phyloP scores from a whole-genome alignment of 805 yeast genomes.

The Lachancea mirantina region DNA sequence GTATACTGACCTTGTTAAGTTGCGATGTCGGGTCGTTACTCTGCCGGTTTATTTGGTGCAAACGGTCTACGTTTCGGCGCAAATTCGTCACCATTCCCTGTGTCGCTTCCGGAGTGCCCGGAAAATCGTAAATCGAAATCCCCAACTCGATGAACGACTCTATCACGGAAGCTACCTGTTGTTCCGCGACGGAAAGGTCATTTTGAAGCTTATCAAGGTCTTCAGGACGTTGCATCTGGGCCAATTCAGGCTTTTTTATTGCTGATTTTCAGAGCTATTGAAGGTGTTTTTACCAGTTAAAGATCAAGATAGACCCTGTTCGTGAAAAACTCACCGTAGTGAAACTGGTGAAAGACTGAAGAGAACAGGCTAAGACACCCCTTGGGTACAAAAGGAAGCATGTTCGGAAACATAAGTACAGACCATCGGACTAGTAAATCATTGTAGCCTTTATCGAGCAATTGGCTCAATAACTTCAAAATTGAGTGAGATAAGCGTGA shows the following conservation, averaged over 20 bases:
- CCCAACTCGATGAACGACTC: conserved; percentile 87
- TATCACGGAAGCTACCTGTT: conserved; percentile 42
- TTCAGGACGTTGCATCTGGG: conserved; percentile 1
- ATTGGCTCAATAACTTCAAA: too few species aligned
- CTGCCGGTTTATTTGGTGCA: conserved; percentile 29
- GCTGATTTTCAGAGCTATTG: too few species aligned
- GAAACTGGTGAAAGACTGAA: too few species aligned
- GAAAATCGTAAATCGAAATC: conserved; percentile 86
- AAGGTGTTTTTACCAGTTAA: too few species aligned
- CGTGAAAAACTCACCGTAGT: too few species aligned
- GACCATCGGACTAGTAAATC: too few species aligned
- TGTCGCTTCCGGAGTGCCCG: conserved; percentile 77
- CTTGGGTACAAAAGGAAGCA: too few species aligned
- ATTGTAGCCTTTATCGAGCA: too few species aligned
- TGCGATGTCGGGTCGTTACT: conserved; percentile 28
- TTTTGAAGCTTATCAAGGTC: conserved; percentile 18
- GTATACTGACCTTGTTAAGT: conserved; percentile 45
- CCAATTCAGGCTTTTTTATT: not conserved
- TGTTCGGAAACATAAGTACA: too few species aligned
- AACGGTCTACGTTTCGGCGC: conserved; percentile 37
- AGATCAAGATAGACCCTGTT: too few species aligned
- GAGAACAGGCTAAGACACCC: too few species aligned
- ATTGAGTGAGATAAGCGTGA: too few species aligned
- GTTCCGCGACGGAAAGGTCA: conserved; percentile 25
- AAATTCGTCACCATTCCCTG: conserved; percentile 40